A percentile compares a stretch with the other conserved stretches of the same genome.
These are phyloP conservation scores for Sphagnum magellanicum DNA, from an alignment of 228 moss, liverwort and hornwort genomes.

Conservation along the genomic window DNA sequence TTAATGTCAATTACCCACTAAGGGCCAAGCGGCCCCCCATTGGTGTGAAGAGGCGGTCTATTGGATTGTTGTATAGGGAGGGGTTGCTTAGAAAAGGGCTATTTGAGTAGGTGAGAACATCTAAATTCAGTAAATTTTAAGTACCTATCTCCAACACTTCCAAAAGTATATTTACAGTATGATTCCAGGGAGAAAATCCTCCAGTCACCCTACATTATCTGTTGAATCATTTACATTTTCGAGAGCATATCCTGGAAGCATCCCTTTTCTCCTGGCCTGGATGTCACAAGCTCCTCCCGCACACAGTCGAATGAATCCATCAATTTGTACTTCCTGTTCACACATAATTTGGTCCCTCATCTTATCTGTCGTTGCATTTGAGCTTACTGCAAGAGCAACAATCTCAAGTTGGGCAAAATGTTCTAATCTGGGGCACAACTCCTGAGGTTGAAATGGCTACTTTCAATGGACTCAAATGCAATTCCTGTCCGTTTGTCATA, in stretches of 20 bases:
- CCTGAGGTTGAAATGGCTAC: slow-evolving; percentile 69
- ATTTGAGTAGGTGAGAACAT: too few species aligned
- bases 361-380: slow-evolving; percentile 81
- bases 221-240: slow-evolving; percentile 68
- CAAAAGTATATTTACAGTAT: too few species aligned
- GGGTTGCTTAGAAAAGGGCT: too few species aligned
- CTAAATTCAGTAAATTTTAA: too few species aligned
- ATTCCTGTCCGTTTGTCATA: slow-evolving; percentile 57
- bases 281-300: slow-evolving; percentile 41
- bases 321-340: slow-evolving; percentile 69
- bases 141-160: too few species aligned
- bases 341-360: slow-evolving; percentile 55
- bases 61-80: too few species aligned
- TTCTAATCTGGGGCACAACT: slow-evolving; percentile 71
- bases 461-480: slow-evolving; percentile 61
- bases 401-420: slow-evolving; percentile 46
- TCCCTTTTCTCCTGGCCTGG: slow-evolving; percentile 35
- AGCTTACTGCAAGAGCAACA: slow-evolving; percentile 77
- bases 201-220: slow-evolving; percentile 59
- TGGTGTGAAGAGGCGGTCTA: too few species aligned
- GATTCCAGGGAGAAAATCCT: slow-evolving; percentile 61
- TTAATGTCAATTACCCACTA: too few species aligned
- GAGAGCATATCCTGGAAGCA: slow-evolving; percentile 81
- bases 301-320: slow-evolving; percentile 40
- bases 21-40: too few species aligned